A percentile compares a stretch with the other conserved stretches of the same genome.
phyloP scores from a whole-genome alignment of 371 early-diverging fungal species.

The Rhizopus microsporus region DNA sequence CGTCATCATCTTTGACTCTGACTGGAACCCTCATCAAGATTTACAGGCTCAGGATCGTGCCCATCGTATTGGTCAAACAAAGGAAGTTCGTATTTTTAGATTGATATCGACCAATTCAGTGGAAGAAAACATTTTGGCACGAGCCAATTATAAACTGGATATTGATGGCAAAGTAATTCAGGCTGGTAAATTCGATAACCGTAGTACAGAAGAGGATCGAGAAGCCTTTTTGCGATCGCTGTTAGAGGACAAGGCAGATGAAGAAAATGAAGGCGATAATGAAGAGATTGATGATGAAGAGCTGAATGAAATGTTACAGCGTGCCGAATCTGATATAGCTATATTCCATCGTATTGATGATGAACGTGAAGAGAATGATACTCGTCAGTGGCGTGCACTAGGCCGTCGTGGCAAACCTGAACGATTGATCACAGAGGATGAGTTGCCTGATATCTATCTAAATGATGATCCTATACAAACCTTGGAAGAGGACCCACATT shows the following conservation, averaged over 20 bases:
- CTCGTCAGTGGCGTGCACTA: slow-evolving; percentile 25
- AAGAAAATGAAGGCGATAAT: slow-evolving; percentile 60
- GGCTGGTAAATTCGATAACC: slow-evolving; percentile 98
- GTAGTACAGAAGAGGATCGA: slow-evolving; percentile 91
- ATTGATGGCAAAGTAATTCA: slow-evolving; percentile 99
- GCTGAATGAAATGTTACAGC: slow-evolving; percentile 51
- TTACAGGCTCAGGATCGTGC: slow-evolving; percentile 99
- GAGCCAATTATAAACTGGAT: slow-evolving; percentile 94
- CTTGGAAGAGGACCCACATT: slow-evolving; percentile 44
- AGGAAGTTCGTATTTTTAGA: slow-evolving; percentile 97
- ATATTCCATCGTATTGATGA: slow-evolving; percentile 43
- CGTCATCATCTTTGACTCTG: slow-evolving; percentile 98
- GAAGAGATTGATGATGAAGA: slow-evolving; percentile 71
- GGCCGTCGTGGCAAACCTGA: slow-evolving; percentile 55
- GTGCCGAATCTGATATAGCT: slow-evolving; percentile 36
- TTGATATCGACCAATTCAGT: slow-evolving; percentile 93
- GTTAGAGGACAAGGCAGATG: slow-evolving; percentile 66
- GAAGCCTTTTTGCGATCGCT: slow-evolving; percentile 84
- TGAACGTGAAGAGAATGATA: slow-evolving; percentile 35
- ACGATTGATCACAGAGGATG: slow-evolving; percentile 80
- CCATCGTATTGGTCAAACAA: slow-evolving; percentile 99
- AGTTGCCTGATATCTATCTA: slow-evolving; percentile 82
- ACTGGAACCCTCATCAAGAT: slow-evolving; percentile 99
- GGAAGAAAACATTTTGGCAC: slow-evolving; percentile 95
- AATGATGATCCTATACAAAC: slow-evolving; percentile 58